Conservation (phyloP, 163 green algal species). For the Volvox carteri region DNA sequence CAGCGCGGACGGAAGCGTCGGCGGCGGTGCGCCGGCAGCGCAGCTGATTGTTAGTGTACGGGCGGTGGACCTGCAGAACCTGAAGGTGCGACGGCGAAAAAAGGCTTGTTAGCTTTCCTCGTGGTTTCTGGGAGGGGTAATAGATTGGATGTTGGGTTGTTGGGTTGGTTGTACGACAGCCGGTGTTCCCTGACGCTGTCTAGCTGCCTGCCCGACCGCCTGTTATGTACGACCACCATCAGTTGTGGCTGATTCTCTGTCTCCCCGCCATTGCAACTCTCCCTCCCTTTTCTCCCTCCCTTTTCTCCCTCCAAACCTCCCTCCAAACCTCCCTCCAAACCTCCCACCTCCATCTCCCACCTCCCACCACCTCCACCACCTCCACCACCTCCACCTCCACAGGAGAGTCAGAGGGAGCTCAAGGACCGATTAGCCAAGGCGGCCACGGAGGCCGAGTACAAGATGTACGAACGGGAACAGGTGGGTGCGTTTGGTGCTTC, state of each 20-base stretch:
- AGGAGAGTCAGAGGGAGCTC: conserved; percentile 56
- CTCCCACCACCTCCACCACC: not conserved
- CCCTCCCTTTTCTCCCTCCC: no score
- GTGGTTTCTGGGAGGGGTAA: not conserved
- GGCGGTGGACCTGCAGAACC: conserved; percentile 46
- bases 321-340: not conserved
- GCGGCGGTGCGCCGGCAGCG: not conserved
- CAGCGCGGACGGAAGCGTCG: not conserved
- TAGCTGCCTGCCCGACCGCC: no score
- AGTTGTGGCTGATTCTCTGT: no score
- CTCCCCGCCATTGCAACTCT: no score
- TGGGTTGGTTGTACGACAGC: not conserved
- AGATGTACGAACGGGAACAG: conserved; percentile 64
- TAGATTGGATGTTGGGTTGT: not conserved
- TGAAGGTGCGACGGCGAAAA: conserved; percentile 32
- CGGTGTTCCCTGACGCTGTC: no score
- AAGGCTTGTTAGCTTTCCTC: not conserved
- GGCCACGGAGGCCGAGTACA: conserved; percentile 62
- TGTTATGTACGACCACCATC: no score
- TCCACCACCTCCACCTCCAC: no score
- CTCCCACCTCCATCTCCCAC: not conserved
- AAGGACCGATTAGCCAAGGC: conserved; percentile 63
- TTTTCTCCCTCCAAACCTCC: not conserved
- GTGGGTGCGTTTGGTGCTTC: no score
- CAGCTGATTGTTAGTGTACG: conserved; percentile 54